Conservation (phyloP, 768 basidiomycete species). For the Rickenella mellea region DNA sequence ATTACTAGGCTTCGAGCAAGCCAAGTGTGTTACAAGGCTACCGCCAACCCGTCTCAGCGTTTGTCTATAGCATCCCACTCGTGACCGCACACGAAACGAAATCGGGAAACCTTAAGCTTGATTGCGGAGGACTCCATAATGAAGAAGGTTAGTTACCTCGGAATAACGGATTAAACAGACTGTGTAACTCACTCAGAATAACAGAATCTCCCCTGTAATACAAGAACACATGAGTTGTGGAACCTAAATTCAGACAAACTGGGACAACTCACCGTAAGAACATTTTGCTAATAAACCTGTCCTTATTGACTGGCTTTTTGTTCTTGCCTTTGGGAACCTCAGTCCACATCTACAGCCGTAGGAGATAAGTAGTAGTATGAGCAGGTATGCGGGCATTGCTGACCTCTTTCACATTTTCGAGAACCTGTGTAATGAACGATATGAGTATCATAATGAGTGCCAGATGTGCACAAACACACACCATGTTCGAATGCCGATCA, state of each 20-base stretch:
- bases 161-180: conserved; percentile 8
- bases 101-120: conserved; percentile 31
- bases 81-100: neutral
- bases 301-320: conserved; percentile 98
- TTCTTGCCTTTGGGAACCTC: conserved; percentile 96
- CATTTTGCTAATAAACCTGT: conserved; percentile 99
- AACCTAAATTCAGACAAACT: neutral
- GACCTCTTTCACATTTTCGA: conserved; percentile 98
- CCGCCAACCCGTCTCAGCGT: no score
- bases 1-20: no score
- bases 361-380: conserved; percentile 1
- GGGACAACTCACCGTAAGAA: conserved; percentile 66
- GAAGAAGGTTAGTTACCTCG: conserved; percentile 25
- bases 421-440: conserved; percentile 42
- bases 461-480: conserved; percentile 24
- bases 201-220: conserved; percentile 84
- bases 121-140: conserved; percentile 57
- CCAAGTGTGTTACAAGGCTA: no score
- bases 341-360: conserved; percentile 84
- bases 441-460: conserved; percentile 3
- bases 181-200: conserved; percentile 69
- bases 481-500: conserved; percentile 98
- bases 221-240: conserved; percentile 2
- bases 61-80: no score
- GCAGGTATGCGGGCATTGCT: conserved; percentile 12